Evolutionary conservation across 306 rosid species (phyloP).

Genomic region (Prosopis cineraria): DNA sequence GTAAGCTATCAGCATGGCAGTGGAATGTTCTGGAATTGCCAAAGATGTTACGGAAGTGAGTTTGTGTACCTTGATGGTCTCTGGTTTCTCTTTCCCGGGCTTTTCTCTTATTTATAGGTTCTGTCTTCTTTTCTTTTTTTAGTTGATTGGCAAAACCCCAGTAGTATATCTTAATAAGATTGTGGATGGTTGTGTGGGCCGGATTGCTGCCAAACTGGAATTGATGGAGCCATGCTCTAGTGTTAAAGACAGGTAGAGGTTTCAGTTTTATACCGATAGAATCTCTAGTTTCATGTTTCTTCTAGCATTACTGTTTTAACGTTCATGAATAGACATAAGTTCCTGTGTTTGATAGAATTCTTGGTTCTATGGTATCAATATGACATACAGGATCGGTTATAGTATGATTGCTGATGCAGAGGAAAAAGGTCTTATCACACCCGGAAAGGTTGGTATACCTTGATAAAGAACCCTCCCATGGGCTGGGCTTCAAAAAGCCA

Average conservation of each 20-base stretch:
- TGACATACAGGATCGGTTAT: constrained; percentile 66
- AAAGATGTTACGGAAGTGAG: constrained; percentile 76
- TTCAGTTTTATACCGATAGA: not conserved
- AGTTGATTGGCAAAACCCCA: constrained; percentile 84
- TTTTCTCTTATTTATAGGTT: constrained; percentile 11
- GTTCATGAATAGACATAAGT: not conserved
- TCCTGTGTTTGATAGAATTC: not conserved
- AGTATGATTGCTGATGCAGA: constrained; percentile 88
- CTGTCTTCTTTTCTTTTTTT: constrained; percentile 22
- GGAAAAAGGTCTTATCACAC: constrained; percentile 69
- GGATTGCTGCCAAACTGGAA: constrained; percentile 72
- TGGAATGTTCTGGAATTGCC: constrained; percentile 60
- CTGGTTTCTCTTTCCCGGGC: not conserved
- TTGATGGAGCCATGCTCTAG: constrained; percentile 86
- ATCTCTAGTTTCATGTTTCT: constrained; percentile 13
- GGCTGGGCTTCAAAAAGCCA: not conserved
- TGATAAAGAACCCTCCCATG: constrained; percentile 1
- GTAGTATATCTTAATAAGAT: constrained; percentile 68
- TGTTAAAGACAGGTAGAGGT: constrained; percentile 72
- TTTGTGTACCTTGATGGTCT: constrained; percentile 18
- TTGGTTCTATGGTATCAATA: constrained; percentile 15
- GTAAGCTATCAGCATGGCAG: constrained; percentile 57
- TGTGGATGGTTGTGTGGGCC: constrained; percentile 69
- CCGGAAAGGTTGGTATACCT: constrained; percentile 61
- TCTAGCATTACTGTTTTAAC: not conserved